Evolutionary conservation across 1,139 yeast species (phyloP), one percentile per base, ranked within the genome.

Genomic region (Lodderomyces pseudojiufengensis): DNA sequence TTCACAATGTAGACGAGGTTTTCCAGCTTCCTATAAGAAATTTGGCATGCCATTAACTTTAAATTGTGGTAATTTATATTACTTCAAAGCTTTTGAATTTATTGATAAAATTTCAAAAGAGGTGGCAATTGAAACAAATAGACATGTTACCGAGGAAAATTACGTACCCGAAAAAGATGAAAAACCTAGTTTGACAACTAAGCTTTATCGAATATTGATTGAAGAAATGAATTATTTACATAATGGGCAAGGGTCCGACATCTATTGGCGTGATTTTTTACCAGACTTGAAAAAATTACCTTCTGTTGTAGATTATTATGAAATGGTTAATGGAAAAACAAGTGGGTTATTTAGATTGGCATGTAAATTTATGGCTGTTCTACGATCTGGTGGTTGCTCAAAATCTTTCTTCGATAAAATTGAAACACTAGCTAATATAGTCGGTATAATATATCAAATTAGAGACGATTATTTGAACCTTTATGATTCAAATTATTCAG

Each of bases 271-370:
- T 44, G 96, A 88, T 44, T 33, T 38, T 33, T 34, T 47, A n/a
- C 24, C 26, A 3, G 38, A 45, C 29, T 50, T 73, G 20, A 33
- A 32, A 7, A 32, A 38, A 9, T 69, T 87, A 29, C 97, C 97
- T 0, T 61, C 69, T 1, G 84, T 83, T 43, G 65, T 65, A 5
- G 83, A 85, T 48, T 88, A 90, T 52, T 57, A 80, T 27, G 68
- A 70, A 31, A 90, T 90, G 97, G 95, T 84, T 12, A 76, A 76
- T 71, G 79, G 86, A 53, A 88, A 88, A 52, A 88, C 97, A 0
- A 95, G 95, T 1, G 96, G 97, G 0, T 62, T 88, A 24, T 84
- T 87, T 52, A 67, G 96, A 40, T 63, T 88, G 27, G 80, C 92
- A 1, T 77, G 83, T 3, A 63, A 80, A 41, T 59, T 88, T 25